phyloP scores from a whole-genome alignment of 257 asterid genomes.

The Penstemon newberryi region DNA sequence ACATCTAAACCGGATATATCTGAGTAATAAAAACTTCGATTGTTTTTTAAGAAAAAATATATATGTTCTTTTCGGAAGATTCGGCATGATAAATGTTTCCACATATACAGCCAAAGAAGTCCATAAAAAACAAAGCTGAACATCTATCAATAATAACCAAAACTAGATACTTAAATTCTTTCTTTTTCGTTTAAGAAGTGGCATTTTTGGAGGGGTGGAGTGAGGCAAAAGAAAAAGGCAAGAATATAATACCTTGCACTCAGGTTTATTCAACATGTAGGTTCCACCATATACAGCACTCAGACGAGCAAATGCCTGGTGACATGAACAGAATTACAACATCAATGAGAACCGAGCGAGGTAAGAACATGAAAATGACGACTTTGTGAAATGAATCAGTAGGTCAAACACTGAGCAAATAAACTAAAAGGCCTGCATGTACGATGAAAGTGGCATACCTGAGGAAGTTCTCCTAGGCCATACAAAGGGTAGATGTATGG shows the following conservation, averaged over 20 bases:
- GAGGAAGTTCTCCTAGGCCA: slow-evolving; percentile 98
- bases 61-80: not conserved
- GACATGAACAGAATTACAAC: slow-evolving; percentile 16
- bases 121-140: not conserved
- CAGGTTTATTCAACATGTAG: slow-evolving; percentile 93
- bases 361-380: not conserved
- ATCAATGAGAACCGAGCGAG: slow-evolving; percentile 11
- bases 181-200: not conserved
- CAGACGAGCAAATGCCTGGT: slow-evolving; percentile 93
- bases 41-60: no score
- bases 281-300: slow-evolving; percentile 99
- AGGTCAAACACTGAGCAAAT: not conserved
- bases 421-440: slow-evolving; percentile 1
- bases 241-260: slow-evolving; percentile 67
- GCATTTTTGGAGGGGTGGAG: slow-evolving; percentile 2
- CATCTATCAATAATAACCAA: not conserved
- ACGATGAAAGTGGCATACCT: slow-evolving; percentile 47
- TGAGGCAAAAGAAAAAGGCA: slow-evolving; percentile 1
- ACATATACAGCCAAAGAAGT: not conserved
- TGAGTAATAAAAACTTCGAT: no score
- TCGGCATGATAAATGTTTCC: not conserved
- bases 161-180: slow-evolving; percentile 6
- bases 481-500: slow-evolving; percentile 95
- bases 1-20: no score
- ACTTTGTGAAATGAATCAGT: not conserved